Conservation (phyloP, 306 rosid genomes). For the Castanea sativa region DNA sequence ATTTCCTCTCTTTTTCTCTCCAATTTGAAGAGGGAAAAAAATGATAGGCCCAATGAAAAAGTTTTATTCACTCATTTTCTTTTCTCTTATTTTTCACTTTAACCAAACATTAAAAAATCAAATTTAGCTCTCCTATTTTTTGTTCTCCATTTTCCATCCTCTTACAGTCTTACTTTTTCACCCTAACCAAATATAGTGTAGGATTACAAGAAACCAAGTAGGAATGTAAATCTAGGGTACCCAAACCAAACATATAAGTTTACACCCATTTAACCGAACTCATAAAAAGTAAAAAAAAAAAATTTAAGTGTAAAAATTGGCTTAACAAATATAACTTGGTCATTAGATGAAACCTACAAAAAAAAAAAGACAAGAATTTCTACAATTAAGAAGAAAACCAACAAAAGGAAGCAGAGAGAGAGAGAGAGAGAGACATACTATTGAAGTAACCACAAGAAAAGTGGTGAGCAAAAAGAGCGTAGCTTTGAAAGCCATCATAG, state of each 20-base stretch:
- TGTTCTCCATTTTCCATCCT: too few relatives aligned
- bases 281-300: not conserved
- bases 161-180: too few relatives aligned
- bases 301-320: not conserved
- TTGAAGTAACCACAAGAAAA: conserved; percentile 34
- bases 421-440: conserved; percentile 26
- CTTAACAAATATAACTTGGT: conserved; percentile 23
- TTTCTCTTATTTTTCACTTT: too few relatives aligned
- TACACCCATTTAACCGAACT: not conserved
- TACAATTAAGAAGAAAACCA: conserved; percentile 12
- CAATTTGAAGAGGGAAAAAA: too few relatives aligned
- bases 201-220: too few relatives aligned
- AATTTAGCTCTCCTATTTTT: too few relatives aligned
- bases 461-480: conserved; percentile 34
- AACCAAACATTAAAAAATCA: too few relatives aligned
- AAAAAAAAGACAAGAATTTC: not conserved
- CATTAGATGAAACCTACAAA: conserved; percentile 39
- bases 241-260: not conserved
- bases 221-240: not conserved
- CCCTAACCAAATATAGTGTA: too few relatives aligned
- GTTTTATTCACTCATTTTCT: too few relatives aligned
- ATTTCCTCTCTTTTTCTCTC: too few relatives aligned
- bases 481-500: conserved; percentile 47
- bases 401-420: conserved; percentile 3
- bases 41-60: too few relatives aligned